These are phyloP conservation scores for Biscogniauxia marginata DNA, from an alignment of 2,329 filamentous ascomycete species.

Conservation along the genomic window DNA sequence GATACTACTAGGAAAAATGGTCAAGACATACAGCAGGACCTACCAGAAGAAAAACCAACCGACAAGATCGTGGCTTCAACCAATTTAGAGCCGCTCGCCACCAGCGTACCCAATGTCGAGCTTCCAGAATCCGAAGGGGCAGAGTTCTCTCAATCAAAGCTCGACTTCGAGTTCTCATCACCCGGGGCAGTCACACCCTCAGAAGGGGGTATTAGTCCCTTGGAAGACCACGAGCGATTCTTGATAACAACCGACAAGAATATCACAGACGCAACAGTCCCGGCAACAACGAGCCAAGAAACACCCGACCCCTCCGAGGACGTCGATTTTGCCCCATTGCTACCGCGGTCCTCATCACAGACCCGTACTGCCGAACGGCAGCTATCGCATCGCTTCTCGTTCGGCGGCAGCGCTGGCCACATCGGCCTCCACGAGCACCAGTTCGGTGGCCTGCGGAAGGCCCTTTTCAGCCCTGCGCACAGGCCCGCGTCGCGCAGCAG, in stretches of 20 bases:
- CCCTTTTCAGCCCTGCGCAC: slow-evolving; percentile 21
- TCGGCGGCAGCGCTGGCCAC: slow-evolving; percentile 30
- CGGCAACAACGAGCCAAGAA: not conserved
- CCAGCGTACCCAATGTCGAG: not conserved
- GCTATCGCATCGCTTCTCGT: slow-evolving; percentile 22
- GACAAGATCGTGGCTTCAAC: not conserved
- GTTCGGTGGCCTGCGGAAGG: slow-evolving; percentile 21
- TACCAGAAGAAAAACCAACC: not conserved
- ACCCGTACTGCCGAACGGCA: too few relatives aligned
- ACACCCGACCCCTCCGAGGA: slow-evolving; percentile 13
- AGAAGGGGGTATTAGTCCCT: too few relatives aligned
- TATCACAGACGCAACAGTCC: not conserved
- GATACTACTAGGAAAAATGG: not conserved
- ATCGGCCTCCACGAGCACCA: slow-evolving; percentile 31
- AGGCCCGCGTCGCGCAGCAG: not conserved
- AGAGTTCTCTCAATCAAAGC: slow-evolving; percentile 26
- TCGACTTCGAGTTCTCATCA: slow-evolving; percentile 27
- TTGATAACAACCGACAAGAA: not conserved
- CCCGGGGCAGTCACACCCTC: slow-evolving; percentile 15
- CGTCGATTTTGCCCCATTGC: not conserved
- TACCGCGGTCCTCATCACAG: not conserved
- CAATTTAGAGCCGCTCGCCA: not conserved
- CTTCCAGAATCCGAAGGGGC: slow-evolving; percentile 1
- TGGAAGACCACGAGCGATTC: not conserved
- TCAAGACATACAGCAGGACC: not conserved